phyloP scores from a whole-genome alignment of 2,329 filamentous ascomycete genomes.

The Alternaria postmessia region DNA sequence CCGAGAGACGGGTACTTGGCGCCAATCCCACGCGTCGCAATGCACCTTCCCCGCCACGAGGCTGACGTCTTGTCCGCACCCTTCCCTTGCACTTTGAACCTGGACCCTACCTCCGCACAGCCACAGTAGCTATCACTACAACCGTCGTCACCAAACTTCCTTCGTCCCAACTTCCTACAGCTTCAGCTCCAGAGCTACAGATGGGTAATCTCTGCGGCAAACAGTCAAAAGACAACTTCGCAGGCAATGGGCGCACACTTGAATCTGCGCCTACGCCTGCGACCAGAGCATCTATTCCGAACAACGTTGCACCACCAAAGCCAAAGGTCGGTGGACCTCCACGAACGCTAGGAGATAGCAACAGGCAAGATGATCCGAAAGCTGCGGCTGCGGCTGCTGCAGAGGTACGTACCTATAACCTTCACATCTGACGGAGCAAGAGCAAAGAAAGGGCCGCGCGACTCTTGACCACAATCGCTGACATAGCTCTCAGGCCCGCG shows the following conservation, averaged over 20 bases:
- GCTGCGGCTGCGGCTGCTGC: conserved; percentile 81
- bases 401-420: conserved; percentile 68
- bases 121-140: conserved; percentile 15
- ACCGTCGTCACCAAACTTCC: conserved; percentile 2
- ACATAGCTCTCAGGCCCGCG: conserved; percentile 66
- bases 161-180: neutral
- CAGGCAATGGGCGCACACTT: conserved; percentile 75
- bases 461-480: conserved; percentile 8
- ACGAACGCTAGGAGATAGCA: conserved; percentile 68
- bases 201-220: conserved; percentile 94
- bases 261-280: conserved; percentile 63
- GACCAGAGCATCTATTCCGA: conserved; percentile 52
- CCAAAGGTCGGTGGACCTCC: conserved; percentile 58
- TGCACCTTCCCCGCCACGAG: conserved; percentile 28
- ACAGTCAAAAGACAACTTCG: conserved; percentile 66
- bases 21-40: conserved; percentile 18
- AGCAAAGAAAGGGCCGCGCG: neutral
- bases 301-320: conserved; percentile 39
- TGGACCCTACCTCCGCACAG: conserved; percentile 26
- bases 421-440: neutral
- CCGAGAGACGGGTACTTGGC: conserved; percentile 33
- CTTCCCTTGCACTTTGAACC: conserved; percentile 14
- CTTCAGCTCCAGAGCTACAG: conserved; percentile 7
- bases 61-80: conserved; percentile 25
- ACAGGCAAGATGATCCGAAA: conserved; percentile 66